phyloP scores from a whole-genome alignment of 176 grass and related monocot species.

The Chrysopogon serrulatus region DNA sequence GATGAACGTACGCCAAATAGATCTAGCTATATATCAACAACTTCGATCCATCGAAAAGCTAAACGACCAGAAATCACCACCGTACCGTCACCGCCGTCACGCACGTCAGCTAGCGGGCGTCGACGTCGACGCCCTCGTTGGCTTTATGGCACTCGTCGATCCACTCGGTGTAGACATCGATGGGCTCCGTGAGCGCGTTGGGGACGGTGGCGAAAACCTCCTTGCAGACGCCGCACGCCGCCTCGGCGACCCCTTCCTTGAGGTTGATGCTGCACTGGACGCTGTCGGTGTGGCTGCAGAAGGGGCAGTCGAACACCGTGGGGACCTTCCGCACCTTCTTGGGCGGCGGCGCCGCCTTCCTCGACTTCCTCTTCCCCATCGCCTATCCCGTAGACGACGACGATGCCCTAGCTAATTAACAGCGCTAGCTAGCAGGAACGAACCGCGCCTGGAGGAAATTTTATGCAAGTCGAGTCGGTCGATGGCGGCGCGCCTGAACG shows the following conservation, averaged over 20 bases:
- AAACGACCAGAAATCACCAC: too few relatives aligned
- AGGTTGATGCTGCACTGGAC: slow-evolving; percentile 17
- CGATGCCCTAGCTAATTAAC: too few relatives aligned
- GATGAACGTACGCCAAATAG: too few relatives aligned
- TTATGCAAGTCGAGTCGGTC: too few relatives aligned
- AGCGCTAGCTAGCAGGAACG: too few relatives aligned
- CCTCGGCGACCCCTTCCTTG: background rate
- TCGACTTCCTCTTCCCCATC: background rate
- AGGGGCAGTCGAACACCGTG: background rate
- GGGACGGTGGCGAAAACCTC: background rate
- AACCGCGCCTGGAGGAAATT: too few relatives aligned
- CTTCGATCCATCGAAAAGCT: too few relatives aligned
- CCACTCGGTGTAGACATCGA: slow-evolving; percentile 11
- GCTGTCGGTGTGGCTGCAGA: slow-evolving; percentile 17
- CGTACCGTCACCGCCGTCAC: too few relatives aligned
- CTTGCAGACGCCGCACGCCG: background rate
- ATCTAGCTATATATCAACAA: too few relatives aligned
- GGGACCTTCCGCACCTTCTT: background rate
- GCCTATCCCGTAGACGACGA: too few relatives aligned
- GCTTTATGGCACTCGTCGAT: background rate
- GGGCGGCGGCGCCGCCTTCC: background rate
- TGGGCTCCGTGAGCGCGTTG: background rate
- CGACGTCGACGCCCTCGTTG: background rate
- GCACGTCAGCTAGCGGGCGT: too few relatives aligned
- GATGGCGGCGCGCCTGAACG: too few relatives aligned